A percentile compares a stretch with the other conserved stretches of the same genome.
Conservation (phyloP, 2,329 filamentous ascomycete species). For the Penicillium expansum region DNA sequence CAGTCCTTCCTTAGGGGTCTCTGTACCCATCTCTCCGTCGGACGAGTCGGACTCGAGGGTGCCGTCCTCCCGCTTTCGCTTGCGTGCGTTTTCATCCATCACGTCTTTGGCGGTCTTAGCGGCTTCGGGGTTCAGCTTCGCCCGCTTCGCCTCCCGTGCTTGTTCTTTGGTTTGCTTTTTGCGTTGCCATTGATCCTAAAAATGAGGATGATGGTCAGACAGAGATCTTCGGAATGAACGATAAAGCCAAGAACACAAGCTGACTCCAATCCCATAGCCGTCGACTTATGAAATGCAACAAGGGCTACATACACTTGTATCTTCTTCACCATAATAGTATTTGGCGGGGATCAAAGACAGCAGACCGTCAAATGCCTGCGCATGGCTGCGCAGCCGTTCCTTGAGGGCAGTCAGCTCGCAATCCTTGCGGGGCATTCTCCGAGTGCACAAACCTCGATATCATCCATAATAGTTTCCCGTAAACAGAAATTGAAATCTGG, state of each 20-base stretch:
- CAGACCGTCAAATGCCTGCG: constrained; percentile 80
- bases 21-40: constrained; percentile 44
- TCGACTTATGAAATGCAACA: neutral
- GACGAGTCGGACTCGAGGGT: constrained; percentile 49
- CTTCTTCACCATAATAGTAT: constrained; percentile 85
- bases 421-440: constrained; percentile 13
- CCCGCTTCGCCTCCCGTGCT: constrained; percentile 75
- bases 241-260: constrained; percentile 12
- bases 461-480: constrained; percentile 32
- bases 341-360: constrained; percentile 86
- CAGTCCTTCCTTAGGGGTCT: constrained; percentile 61
- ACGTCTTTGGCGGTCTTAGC: constrained; percentile 90
- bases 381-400: constrained; percentile 52
- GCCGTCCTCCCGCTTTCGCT: constrained; percentile 72
- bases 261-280: constrained; percentile 1
- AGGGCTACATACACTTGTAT: constrained; percentile 61
- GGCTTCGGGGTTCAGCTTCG: constrained; percentile 88
- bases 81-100: constrained; percentile 77
- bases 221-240: constrained; percentile 7
- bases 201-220: constrained; percentile 16
- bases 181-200: constrained; percentile 85
- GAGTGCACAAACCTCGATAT: constrained; percentile 39
- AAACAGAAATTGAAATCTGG: constrained; percentile 14
- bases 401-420: constrained; percentile 31
- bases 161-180: constrained; percentile 96